Evolutionary conservation across 306 rosid genomes (phyloP), one percentile per base, ranked within the genome.

Genomic region (Quercus rubra): DNA sequence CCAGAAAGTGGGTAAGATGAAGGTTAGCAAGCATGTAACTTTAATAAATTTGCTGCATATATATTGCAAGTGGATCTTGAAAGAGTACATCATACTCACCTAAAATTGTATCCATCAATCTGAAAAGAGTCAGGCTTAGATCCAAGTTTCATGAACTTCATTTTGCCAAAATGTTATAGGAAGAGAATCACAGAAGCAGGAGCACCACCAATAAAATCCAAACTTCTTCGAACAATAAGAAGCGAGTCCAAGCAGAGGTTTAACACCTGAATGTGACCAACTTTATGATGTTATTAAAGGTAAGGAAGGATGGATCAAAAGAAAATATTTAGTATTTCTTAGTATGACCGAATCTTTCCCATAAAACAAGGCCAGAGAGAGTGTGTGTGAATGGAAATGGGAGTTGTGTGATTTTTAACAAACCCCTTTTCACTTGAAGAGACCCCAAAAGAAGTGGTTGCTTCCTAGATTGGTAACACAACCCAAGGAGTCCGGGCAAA

Each of bases 131-230:
- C 97, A 64, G 94, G 92, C 83, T 88, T 93, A 58, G 96, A 93
- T 89, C 97, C 97, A 78, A 93, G 97, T 84, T 93, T 93, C 97
- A 93, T 93, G 81, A 93, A 93, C 91, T 93, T 93, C 97, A 93
- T 93, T 73, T 89, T 87, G 81, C 55, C 78, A 79, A 79, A 76
- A 33, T 70, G 25, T 79, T 64, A 71, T 21, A 27, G 17, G 19
- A 67, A 35, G 38, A 67, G 49, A 35, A 35, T 8, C 25, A 8
- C 18, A 3, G 46, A 67, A 19, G 52, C 52, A 67, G 72, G 35
- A 35, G 68, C 25, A 72, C 17, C 6, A 71, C 74, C 46, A 75
- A 68, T 30, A 12, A 41, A 78, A 38, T 71, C 66, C 30, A 64
- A 74, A 33, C 68, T 25, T 63, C 73, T 64, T 70, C 78, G n/a